A percentile compares a stretch with the other conserved stretches of the same genome.
These are phyloP conservation scores for Gymnopilus junonius DNA, from an alignment of 768 basidiomycete genomes.

Conservation along the genomic window DNA sequence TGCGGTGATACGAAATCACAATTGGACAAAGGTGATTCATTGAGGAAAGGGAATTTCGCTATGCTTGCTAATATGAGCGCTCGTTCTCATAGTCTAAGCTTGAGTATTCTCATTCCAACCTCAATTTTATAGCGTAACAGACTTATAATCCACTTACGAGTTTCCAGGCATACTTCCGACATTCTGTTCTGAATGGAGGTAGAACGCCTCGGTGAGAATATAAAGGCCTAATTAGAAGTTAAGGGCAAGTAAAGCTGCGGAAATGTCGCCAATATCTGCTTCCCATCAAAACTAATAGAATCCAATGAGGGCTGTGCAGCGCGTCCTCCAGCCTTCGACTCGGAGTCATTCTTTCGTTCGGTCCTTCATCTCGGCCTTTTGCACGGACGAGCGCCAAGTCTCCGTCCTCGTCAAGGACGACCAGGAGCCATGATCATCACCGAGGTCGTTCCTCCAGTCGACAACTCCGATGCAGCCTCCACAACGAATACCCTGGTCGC, in stretches of 20 bases:
- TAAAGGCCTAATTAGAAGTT: background rate
- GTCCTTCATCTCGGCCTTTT: background rate
- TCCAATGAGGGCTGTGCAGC: background rate
- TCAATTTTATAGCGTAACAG: too few species aligned
- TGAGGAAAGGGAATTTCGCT: too few species aligned
- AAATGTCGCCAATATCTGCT: background rate
- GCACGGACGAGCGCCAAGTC: background rate
- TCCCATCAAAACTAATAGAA: background rate
- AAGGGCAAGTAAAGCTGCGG: background rate
- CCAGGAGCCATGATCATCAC: constrained; percentile 14
- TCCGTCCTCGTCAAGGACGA: background rate
- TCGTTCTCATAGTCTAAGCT: too few species aligned
- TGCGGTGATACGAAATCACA: too few species aligned
- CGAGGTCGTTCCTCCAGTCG: constrained; percentile 4
- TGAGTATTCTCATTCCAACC: too few species aligned
- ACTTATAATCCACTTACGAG: background rate
- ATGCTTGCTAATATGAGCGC: too few species aligned
- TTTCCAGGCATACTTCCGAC: background rate
- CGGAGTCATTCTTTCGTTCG: background rate
- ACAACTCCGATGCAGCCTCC: constrained; percentile 16
- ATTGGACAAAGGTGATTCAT: too few species aligned
- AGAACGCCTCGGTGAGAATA: background rate
- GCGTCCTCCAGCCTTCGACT: background rate
- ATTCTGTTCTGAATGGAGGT: background rate
- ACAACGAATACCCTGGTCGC: constrained; percentile 12